Base-by-base conservation (phyloP, 257 asterid genomes). In the Vinca minor region DNA sequence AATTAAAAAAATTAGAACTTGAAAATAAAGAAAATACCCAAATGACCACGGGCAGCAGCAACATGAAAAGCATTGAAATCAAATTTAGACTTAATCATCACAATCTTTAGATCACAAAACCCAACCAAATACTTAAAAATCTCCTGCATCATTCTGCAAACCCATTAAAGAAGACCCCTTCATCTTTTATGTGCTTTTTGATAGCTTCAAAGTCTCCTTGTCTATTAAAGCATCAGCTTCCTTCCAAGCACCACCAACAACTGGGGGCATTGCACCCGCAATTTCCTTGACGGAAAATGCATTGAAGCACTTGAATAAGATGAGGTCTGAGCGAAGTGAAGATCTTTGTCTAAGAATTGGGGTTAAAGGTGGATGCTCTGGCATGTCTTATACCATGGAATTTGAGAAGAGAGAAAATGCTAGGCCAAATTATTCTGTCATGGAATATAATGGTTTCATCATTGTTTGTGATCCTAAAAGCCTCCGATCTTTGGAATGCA, bases 291-390 rank as follows among this genome's bases (percentile, higher is more conserved):
- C 98, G 0, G 91, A 82, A 55, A 71, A 71, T 76, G 98, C 98
- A 17, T 76, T 84, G 67, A 88, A 69, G 69, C 95, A 86, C 86
- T 81, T 91, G 71, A 79, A 73, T 70, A 88, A 77, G 83, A 84
- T 88, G 95, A 82, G 85, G 76, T 59, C 86, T 0, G 96, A 86
- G 66, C 45, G 53, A 59, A 82, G 59, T 46, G 92, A 84, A 63
- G 95, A 88, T 67, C 76, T 91, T 52, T 83, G 86, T 78, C 85
- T 91, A 13, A 83, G 98, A 82, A 91, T 91, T 60, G 98, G 98
- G 62, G 98, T 91, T 65, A 91, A 81, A 79, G 98, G 98, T 66
- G 98, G 98, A 68, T 91, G 98, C 83, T 91, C 98, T 26, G 95
- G 98, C 57, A 62, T 91, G 96, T 91, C 98, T 56, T 91, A 91